These are phyloP conservation scores for Vaccinium myrtillus DNA, from an alignment of 148 eudicot genomes.

Conservation along the genomic window DNA sequence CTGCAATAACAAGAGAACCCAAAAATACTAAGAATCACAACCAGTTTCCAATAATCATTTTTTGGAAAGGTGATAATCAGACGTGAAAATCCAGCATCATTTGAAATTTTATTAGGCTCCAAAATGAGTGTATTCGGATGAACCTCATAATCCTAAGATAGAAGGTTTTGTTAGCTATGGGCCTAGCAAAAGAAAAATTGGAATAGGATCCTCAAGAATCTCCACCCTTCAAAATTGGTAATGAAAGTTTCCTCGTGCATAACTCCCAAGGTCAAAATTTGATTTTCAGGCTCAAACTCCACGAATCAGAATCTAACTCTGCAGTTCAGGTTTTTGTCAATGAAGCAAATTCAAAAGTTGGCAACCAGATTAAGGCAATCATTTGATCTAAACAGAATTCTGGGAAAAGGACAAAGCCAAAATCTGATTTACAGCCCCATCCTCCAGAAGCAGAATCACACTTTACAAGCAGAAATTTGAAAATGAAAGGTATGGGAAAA, in stretches of 20 bases:
- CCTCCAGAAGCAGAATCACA: background rate
- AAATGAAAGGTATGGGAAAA: background rate
- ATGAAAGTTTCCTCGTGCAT: background rate
- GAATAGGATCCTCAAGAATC: background rate
- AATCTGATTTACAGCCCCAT: background rate
- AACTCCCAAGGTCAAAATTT: background rate
- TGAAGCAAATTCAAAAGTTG: background rate
- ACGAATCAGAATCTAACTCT: background rate
- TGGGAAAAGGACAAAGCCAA: background rate
- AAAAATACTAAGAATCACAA: background rate
- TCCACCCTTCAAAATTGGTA: background rate
- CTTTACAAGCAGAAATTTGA: background rate
- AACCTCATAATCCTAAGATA: background rate
- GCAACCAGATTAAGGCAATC: background rate
- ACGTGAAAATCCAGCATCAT: background rate
- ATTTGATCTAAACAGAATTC: background rate
- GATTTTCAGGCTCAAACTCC: background rate
- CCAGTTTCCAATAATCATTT: background rate
- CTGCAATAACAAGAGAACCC: constrained; percentile 38
- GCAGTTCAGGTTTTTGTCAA: background rate
- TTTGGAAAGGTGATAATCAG: background rate
- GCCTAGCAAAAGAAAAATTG: background rate
- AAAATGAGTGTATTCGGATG: background rate
- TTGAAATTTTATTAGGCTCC: background rate
- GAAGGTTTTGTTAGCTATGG: background rate